phyloP scores from a whole-genome alignment of 164 flowering plant species.

The Nelumbo lutea region DNA sequence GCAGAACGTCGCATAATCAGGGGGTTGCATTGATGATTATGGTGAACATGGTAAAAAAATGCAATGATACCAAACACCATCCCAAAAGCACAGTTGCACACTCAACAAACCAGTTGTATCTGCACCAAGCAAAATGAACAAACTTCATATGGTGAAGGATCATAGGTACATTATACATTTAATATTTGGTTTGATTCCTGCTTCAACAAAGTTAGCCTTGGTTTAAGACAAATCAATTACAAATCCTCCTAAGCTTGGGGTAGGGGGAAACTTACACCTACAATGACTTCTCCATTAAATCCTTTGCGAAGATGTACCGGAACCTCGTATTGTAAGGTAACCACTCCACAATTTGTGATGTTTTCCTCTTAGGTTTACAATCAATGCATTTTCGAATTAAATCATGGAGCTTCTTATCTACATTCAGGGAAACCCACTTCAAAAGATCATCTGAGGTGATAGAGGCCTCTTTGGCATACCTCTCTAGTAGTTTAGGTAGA shows the following conservation, averaged over 20 bases:
- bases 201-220: neutral
- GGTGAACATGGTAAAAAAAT: no score
- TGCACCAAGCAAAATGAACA: neutral
- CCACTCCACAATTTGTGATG: slow-evolving; percentile 69
- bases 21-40: no score
- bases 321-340: slow-evolving; percentile 67
- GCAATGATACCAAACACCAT: no score
- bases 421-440: slow-evolving; percentile 55
- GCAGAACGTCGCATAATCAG: no score
- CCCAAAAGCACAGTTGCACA: no score
- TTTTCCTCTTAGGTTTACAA: slow-evolving; percentile 33
- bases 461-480: slow-evolving; percentile 58
- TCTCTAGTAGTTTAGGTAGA: slow-evolving; percentile 66
- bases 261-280: slow-evolving; percentile 29
- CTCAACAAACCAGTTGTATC: no score
- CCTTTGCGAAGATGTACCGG: slow-evolving; percentile 54
- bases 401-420: slow-evolving; percentile 62
- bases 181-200: neutral
- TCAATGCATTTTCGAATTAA: slow-evolving; percentile 54
- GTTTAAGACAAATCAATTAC: no score
- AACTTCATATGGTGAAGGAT: neutral
- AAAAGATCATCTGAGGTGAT: slow-evolving; percentile 50
- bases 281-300: slow-evolving; percentile 62
- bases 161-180: slow-evolving; percentile 1
- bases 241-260: neutral